Percentiles rank a stretch among this genome's conserved stretches.
Conservation (phyloP, 83 land plant species). For the Picea abies region DNA sequence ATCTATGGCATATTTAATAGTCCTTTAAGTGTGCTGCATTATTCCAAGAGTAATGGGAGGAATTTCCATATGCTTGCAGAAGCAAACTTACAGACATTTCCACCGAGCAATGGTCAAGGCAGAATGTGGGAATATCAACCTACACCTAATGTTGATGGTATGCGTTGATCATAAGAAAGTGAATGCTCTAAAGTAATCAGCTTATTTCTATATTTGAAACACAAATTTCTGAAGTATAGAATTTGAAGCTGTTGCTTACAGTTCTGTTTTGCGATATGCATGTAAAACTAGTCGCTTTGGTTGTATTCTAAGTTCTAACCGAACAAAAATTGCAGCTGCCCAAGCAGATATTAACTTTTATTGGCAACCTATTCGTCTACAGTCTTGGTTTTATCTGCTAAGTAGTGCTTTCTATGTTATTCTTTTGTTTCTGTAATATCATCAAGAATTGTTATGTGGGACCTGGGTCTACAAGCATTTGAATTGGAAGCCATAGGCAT, state of each 20-base stretch:
- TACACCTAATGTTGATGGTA: slow-evolving; percentile 15
- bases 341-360: neutral
- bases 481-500: neutral
- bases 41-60: neutral
- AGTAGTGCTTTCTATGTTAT: neutral
- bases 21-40: neutral
- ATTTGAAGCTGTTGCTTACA: neutral
- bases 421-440: neutral
- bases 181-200: neutral
- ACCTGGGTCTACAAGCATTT: neutral
- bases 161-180: neutral
- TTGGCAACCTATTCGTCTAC: neutral
- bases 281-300: neutral
- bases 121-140: slow-evolving; percentile 12
- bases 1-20: neutral
- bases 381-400: neutral
- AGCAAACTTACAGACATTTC: slow-evolving; percentile 14
- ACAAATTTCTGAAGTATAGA: no score
- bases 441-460: neutral
- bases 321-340: neutral
- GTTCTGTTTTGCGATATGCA: neutral
- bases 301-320: neutral
- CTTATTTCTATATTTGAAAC: neutral
- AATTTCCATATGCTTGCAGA: slow-evolving; percentile 12
- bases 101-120: slow-evolving; percentile 6